Base-by-base conservation (phyloP, 2,329 filamentous ascomycete genomes). In the Didymella pinodella region DNA sequence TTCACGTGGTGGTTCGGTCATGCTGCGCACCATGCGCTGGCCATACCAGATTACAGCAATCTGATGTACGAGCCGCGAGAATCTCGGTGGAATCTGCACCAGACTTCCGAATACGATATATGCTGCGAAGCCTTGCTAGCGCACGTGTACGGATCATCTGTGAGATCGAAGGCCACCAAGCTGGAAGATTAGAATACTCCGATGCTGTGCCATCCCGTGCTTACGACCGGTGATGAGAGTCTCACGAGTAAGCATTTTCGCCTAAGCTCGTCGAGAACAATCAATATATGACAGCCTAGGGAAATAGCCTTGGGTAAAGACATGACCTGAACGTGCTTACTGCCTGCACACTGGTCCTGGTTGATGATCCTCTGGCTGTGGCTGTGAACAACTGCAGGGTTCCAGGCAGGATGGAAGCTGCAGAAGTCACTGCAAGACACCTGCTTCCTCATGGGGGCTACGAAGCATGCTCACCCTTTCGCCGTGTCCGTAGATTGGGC, bases 331-430 rank as follows among this genome's bases (percentile, higher is more conserved):
- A 25, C 50, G 38, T 58, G 49, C 55, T 45, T 34, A 45, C 45
- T 22, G 16, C 36, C 34, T 55, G 51, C 48, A 32, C 46, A 28
- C 29, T 48, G 36, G 49, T 31, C 44, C 25, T 54, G 46, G 48
- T 48, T 47, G 54, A 49, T 56, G 29, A 48, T 64, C 45, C 20
- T 47, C 49, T 60, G 50, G 54, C 43, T 48, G 52, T 60, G 56
- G 61, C 61, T 59, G 53, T 57, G 50, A 54, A 49, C 46, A 59
- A 50, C 53, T 61, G 60, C 63, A 61, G 60, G 57, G 57, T 50
- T 41, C 31, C 31, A n/a, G 29, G n/a, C 40, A 45, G 38, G 28
- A 54, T 46, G 34, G 36, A 16, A 28, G 32, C 14, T 56, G 46
- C 46, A 45, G 43, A 32, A 25, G 38, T 45, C 31, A 34, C 34